A percentile compares a stretch with the other conserved stretches of the same genome.
Conservation (phyloP, 2,329 filamentous ascomycete species). For the Ophiostoma tasmaniense region DNA sequence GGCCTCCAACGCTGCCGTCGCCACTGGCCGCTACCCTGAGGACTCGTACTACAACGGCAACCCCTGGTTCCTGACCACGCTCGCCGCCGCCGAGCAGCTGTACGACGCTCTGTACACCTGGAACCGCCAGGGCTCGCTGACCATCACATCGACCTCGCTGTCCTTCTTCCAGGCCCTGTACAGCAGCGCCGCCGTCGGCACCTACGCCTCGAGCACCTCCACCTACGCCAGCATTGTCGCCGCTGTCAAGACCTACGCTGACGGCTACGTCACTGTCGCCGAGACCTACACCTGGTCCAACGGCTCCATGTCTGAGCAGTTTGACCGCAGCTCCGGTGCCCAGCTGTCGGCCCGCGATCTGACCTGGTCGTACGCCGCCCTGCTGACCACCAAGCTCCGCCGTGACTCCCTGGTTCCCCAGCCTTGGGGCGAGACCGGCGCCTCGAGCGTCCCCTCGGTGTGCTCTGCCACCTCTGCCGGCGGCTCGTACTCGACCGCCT, state of each 20-base stretch:
- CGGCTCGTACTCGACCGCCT: conserved; percentile 42
- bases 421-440: conserved; percentile 34
- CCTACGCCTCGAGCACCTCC: conserved; percentile 35
- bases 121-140: conserved; percentile 54
- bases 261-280: conserved; percentile 54
- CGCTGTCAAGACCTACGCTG: conserved; percentile 50
- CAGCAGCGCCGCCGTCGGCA: conserved; percentile 50
- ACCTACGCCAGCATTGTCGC: conserved; percentile 53
- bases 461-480: conserved; percentile 40
- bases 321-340: conserved; percentile 40
- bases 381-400: conserved; percentile 54
- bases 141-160: conserved; percentile 55
- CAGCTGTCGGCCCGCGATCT: conserved; percentile 58
- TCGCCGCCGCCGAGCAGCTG: conserved; percentile 71
- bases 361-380: conserved; percentile 66
- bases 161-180: conserved; percentile 63
- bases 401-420: conserved; percentile 47
- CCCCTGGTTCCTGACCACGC: conserved; percentile 64
- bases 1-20: conserved; percentile 48
- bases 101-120: conserved; percentile 69
- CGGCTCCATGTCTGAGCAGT: conserved; percentile 50
- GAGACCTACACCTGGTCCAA: conserved; percentile 52
- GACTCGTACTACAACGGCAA: conserved; percentile 71
- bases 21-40: conserved; percentile 60
- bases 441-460: conserved; percentile 33